Conservation (phyloP, 1,139 yeast species). For the Hanseniaspora sp. region DNA sequence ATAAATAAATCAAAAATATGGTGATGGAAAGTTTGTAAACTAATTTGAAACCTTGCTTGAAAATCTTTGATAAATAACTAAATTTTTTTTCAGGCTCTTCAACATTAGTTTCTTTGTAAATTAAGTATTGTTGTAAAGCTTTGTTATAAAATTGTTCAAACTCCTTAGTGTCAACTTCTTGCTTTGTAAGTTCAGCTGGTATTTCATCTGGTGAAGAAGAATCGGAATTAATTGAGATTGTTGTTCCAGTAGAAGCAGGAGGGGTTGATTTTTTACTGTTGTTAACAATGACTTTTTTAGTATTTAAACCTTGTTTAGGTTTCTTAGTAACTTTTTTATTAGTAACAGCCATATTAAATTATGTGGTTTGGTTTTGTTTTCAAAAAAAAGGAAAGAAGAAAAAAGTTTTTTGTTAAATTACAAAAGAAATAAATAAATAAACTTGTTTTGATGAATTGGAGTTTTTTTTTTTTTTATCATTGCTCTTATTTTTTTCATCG, state of each 20-base stretch:
- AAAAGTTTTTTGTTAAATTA: not conserved
- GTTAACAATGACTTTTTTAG: slow-evolving; percentile 10
- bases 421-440: no score
- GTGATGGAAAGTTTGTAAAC: slow-evolving; percentile 7
- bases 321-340: slow-evolving; percentile 3
- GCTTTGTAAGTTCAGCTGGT: no score
- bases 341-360: slow-evolving; percentile 1
- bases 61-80: not conserved
- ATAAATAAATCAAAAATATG: slow-evolving; percentile 7
- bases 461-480: no score
- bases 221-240: not conserved
- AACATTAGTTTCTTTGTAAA: slow-evolving; percentile 3
- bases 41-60: slow-evolving; percentile 1
- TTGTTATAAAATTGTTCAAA: slow-evolving; percentile 14
- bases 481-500: no score
- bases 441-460: not conserved
- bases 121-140: slow-evolving; percentile 13
- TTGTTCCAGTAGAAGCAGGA: not conserved
- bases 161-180: not conserved
- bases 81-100: not conserved
- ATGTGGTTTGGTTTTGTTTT: not conserved
- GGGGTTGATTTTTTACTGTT: not conserved
- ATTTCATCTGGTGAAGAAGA: not conserved
- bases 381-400: not conserved
- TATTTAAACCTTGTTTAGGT: not conserved